Evolutionary conservation across 805 yeast genomes (phyloP), one percentile per base, ranked within the genome.

Genomic region (Yamadazyma nakazawae): DNA sequence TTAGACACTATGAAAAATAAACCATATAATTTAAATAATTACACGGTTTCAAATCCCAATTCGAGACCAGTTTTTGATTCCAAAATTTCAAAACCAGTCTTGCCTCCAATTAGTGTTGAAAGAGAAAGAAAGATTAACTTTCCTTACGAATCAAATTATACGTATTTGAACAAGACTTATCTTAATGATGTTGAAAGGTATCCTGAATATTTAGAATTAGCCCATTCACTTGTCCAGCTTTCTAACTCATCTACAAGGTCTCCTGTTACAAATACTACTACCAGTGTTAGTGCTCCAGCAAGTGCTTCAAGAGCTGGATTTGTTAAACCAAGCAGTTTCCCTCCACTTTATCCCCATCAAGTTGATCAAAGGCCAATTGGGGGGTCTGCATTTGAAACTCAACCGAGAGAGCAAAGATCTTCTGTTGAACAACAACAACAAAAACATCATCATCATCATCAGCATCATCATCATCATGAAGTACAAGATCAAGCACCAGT

Each of bases 141-240:
- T 55, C 83, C 83, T 3, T 78, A 73, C 59, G 78, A 77, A 52
- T 72, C 75, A 21, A 76, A 78, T 54, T 77, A 78, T 56, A 72
- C 79, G 14, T 76, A 76, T 55, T 72, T 76, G 57, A 66, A 69
- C 46, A 57, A 69, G 42, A 77, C 81, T 2, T 78, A 76, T 53
- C 59, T 76, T 56, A 67, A 65, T 35, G 82, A 78, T 56, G 74
- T 77, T 39, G 74, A 74, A 44, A 58, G 62, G 49, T 75, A 75
- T 51, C 79, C 79, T 5, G 76, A 74, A 48, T 70, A 75, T 48
- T 63, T 78, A 48, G 76, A 74, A 49, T 64, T 75, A 49, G 79
- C 79, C 24, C 73, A 68, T 46, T 63, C 70, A 5, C 62, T 70
- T 46, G 62, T 70, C 16, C 68, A 61, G 51, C 64, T 71, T 37